Evolutionary conservation across 176 grass and related monocot species (phyloP), one percentile per base, ranked within the genome.

Genomic region (Eragrostis curvula): DNA sequence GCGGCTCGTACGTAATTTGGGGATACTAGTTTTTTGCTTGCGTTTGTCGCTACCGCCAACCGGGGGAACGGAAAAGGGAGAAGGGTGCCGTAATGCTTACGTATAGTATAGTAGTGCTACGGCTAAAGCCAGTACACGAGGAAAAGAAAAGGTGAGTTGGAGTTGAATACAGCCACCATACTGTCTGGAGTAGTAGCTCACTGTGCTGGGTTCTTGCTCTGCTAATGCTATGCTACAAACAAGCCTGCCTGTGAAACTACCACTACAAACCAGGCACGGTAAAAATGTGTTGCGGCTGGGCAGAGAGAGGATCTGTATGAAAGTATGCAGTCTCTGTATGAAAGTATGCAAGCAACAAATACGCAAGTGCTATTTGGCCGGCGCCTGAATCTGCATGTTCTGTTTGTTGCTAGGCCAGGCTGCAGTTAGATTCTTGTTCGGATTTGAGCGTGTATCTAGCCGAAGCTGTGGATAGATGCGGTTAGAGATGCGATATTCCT

Each of bases 41-140:
- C n/a, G 14, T 30, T 20, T 23, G 87, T 88, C 29, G 84, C 75
- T 61, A 66, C 47, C 74, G 20, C 42, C 16, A 44, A 13, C 17
- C n/a, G 3, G 68, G 27, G 25, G 6, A 64, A 15, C 2, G 57
- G 17, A 18, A 42, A 0, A 52, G 3, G 57, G 17, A 18, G 43
- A 0, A 52, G 45, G 41, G 62, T 69, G 23, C 32, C 87, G 81
- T 84, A 80, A 85, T 89, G 76, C 87, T 80, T 75, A 84, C 87
- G 87, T 80, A 74, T 30, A 51, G n/a, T n/a, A n/a, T n/a, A n/a
- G n/a, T n/a, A n/a, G n/a, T n/a, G n/a, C 10, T 27, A 30, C 9
- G 28, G 3, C 5, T 5, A 55, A 43, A 66, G 65, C 68, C 42
- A 13, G 47, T 30, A 18, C 66, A 60, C 51, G 40, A 28, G 73